phyloP scores from a whole-genome alignment of 257 asterid species.

The Petunia secreta region DNA sequence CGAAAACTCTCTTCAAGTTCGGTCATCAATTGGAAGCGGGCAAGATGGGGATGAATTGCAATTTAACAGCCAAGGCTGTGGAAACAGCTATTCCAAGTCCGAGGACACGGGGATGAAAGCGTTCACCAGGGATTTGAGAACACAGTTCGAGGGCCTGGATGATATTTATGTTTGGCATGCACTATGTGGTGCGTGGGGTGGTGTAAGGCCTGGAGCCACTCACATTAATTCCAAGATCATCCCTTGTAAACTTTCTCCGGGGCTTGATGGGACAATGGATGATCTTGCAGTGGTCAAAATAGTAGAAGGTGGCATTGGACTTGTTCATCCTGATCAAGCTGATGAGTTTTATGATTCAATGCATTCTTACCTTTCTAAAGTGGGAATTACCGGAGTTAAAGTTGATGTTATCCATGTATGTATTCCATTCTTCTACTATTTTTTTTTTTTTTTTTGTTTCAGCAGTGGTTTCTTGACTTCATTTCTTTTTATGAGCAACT shows the following conservation, averaged over 20 bases:
- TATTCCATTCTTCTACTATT: background rate
- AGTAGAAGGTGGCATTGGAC: constrained; percentile 71
- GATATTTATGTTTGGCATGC: constrained; percentile 89
- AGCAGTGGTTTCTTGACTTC: background rate
- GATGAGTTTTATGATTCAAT: constrained; percentile 64
- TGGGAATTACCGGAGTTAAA: constrained; percentile 79
- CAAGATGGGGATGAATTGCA: constrained; percentile 44
- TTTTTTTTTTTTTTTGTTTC: background rate
- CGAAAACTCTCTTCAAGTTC: constrained; percentile 19
- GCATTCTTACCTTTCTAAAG: constrained; percentile 62
- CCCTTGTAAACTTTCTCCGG: constrained; percentile 61
- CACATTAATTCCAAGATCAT: constrained; percentile 57
- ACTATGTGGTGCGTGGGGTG: constrained; percentile 85
- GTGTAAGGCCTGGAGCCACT: constrained; percentile 50
- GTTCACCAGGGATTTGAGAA: constrained; percentile 6
- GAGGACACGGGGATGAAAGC: constrained; percentile 17
- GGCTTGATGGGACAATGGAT: constrained; percentile 53
- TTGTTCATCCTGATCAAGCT: constrained; percentile 55
- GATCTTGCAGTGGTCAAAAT: constrained; percentile 64
- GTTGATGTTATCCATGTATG: constrained; percentile 52
- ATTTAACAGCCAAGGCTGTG: constrained; percentile 4
- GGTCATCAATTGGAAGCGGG: constrained; percentile 49
- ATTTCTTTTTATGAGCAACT: background rate
- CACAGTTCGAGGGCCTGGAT: constrained; percentile 22
- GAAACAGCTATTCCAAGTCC: background rate